Base-by-base conservation (phyloP, 768 basidiomycete genomes). In the Tremella yokohamensis region DNA sequence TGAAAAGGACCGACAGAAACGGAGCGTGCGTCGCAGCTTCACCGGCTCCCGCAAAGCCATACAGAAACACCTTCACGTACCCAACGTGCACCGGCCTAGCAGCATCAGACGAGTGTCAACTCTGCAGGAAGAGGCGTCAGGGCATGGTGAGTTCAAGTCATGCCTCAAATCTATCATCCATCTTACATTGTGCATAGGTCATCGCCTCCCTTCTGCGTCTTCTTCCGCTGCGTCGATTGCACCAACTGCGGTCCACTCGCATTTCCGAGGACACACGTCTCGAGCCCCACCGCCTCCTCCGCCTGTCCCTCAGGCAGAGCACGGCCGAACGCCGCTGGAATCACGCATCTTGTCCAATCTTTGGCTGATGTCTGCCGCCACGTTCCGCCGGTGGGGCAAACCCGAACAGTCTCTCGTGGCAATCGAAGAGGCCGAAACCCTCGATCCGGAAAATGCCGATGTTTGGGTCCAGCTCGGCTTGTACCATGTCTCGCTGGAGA, bases 341-440 rank as follows among this genome's bases (percentile, higher is more conserved):
- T 84, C 84, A 54, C 79, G 84, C 22, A 77, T 96, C 25, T 78
- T 96, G 58, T 88, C 87, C 57, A 85, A 90, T 65, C 78, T 97
- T 7, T 99, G 96, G 96, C 78, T 96, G 4, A 89, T 90, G 83
- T 88, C 87, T 7, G 90, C 94, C 0, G 91, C 96, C 15, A 96
- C 90, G 0, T 98, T 97, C 79, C 81, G 96, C 47, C 79, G 96
- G 58, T 79, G 88, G 54, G 89, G 89, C 11, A 91, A 91, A 78
- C 82, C 89, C 54, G 93, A 96, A 58, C 90, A 97, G 67, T 86
- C 89, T 0, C 84, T 85, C 51, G 93, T 85, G 11, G 87, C 94
- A 1, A 91, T 98, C 45, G 90, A 91, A 72, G 94, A 99, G 76
- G 96, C 94, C 0, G 94, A 99, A 73, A 85, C 87, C 2, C 81